Conservation (phyloP, 116 monocot genomes). For the Papilionanthe hybrid region DNA sequence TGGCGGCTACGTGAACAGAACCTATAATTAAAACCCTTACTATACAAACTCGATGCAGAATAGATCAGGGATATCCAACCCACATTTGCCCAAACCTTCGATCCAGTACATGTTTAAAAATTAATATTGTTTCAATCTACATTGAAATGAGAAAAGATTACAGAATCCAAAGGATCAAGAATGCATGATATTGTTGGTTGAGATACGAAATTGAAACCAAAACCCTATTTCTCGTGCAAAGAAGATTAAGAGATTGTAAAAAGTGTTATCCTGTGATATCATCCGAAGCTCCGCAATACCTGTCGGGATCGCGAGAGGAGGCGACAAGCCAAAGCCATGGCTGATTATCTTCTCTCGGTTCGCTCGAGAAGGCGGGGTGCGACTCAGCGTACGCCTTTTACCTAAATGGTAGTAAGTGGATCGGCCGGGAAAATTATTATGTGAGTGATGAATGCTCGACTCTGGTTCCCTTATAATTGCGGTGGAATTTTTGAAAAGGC, state of each 20-base stretch:
- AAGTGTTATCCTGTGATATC: background rate
- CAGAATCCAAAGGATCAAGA: background rate
- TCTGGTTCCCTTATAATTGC: too few relatives aligned
- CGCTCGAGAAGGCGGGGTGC: too few relatives aligned
- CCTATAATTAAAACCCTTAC: background rate
- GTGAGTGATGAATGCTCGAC: too few relatives aligned
- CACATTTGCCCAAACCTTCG: background rate
- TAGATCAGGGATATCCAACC: background rate
- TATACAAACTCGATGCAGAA: background rate
- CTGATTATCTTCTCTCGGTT: background rate
- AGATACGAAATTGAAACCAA: background rate
- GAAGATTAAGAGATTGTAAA: background rate
- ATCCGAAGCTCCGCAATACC: constrained; percentile 4
- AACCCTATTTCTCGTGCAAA: background rate
- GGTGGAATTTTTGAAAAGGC: too few relatives aligned
- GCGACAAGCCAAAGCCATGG: constrained; percentile 13
- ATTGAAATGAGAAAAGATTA: background rate
- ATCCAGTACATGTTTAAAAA: too few relatives aligned
- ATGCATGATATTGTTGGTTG: background rate
- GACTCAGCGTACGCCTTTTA: too few relatives aligned
- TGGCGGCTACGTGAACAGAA: background rate
- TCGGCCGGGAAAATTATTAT: too few relatives aligned
- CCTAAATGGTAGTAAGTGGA: too few relatives aligned
- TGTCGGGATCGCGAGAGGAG: constrained; percentile 17
- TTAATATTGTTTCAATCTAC: background rate